Conservation (phyloP, 768 basidiomycete species). For the Suillus ampliporus region DNA sequence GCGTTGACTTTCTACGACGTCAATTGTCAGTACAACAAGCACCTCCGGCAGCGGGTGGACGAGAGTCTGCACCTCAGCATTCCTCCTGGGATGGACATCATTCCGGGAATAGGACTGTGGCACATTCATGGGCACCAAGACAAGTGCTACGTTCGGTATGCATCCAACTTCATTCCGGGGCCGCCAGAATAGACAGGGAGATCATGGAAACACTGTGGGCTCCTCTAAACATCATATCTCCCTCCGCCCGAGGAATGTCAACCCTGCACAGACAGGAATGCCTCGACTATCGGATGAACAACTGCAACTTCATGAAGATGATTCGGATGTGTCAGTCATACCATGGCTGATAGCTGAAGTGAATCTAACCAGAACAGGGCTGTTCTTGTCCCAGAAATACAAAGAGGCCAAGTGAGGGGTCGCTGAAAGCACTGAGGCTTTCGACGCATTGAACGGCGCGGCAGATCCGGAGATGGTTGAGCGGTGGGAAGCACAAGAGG, state of each 20-base stretch:
- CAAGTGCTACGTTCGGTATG: constrained; percentile 23
- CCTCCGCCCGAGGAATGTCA: not conserved
- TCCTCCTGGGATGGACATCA: constrained; percentile 4
- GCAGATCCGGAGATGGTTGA: not conserved
- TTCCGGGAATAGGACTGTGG: constrained; percentile 27
- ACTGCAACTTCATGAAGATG: constrained; percentile 33
- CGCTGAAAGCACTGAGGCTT: not conserved
- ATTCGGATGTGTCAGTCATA: constrained; percentile 11
- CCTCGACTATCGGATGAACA: constrained; percentile 23
- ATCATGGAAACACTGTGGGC: constrained; percentile 16
- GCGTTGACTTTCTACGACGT: constrained; percentile 9
- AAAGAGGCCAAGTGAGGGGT: not conserved
- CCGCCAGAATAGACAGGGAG: constrained; percentile 5
- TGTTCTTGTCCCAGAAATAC: not conserved
- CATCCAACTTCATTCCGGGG: not conserved
- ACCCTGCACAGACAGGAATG: constrained; percentile 15
- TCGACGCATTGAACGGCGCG: not conserved
- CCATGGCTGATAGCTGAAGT: constrained; percentile 15
- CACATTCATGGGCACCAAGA: constrained; percentile 32
- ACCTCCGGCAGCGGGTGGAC: not conserved
- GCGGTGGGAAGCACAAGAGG: not conserved
- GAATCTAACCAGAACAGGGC: not conserved
- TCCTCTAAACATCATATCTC: not conserved
- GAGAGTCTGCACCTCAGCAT: not conserved
- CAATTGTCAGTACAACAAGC: constrained; percentile 19